A percentile compares a stretch with the other conserved stretches of the same genome.
Evolutionary conservation across 306 rosid genomes (phyloP).

Genomic region (Dryas alaskensis): DNA sequence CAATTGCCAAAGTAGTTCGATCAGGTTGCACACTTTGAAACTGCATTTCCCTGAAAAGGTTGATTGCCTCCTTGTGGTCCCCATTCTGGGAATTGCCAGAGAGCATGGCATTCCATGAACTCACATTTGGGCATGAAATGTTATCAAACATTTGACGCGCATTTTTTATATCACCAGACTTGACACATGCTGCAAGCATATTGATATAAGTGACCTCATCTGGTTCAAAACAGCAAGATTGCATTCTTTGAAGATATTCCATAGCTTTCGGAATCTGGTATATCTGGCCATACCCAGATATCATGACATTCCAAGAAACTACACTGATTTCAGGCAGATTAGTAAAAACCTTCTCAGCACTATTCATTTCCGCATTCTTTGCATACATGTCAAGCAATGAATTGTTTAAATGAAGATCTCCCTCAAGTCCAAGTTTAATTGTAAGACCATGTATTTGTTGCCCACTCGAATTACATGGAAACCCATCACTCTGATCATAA

Average conservation of each 20-base stretch:
- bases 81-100: slow-evolving; percentile 59
- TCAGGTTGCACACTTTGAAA: slow-evolving; percentile 51
- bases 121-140: slow-evolving; percentile 55
- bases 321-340: slow-evolving; percentile 36
- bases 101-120: slow-evolving; percentile 80
- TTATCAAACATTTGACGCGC: slow-evolving; percentile 64
- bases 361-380: slow-evolving; percentile 55
- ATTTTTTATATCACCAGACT: slow-evolving; percentile 53
- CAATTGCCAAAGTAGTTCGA: slow-evolving; percentile 60
- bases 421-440: slow-evolving; percentile 60
- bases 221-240: slow-evolving; percentile 46
- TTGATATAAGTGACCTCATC: slow-evolving; percentile 71
- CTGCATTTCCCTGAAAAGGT: slow-evolving; percentile 68
- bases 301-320: slow-evolving; percentile 84
- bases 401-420: slow-evolving; percentile 62
- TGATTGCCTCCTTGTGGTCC: slow-evolving; percentile 47
- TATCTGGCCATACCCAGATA: slow-evolving; percentile 61
- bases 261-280: slow-evolving; percentile 43
- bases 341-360: slow-evolving; percentile 55
- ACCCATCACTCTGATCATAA: slow-evolving; percentile 23
- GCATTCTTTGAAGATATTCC: slow-evolving; percentile 53
- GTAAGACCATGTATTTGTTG: slow-evolving; percentile 50
- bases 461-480: slow-evolving; percentile 37
- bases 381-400: slow-evolving; percentile 76
- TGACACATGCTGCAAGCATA: slow-evolving; percentile 63